Conservation (phyloP, 2,329 filamentous ascomycete species). For the Cyanodermella asteris region DNA sequence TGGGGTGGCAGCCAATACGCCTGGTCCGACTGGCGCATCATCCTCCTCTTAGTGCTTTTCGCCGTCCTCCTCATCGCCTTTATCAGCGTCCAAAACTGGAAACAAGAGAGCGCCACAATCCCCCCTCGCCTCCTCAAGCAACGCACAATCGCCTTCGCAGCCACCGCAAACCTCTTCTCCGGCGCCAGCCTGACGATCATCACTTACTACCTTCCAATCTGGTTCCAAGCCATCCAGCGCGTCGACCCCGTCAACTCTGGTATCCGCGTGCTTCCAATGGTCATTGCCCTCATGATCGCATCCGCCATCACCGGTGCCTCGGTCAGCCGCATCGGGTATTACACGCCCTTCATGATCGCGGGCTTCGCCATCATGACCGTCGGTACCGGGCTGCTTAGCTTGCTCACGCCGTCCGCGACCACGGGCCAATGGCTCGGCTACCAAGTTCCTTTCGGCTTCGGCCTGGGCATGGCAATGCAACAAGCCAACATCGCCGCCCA, state of each 20-base stretch:
- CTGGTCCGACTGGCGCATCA: slow-evolving; percentile 6
- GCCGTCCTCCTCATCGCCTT: slow-evolving; percentile 4
- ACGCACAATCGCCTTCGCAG: slow-evolving; percentile 13
- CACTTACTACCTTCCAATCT: slow-evolving; percentile 4
- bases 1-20: slow-evolving; percentile 5
- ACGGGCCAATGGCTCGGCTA: slow-evolving; percentile 9
- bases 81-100: slow-evolving; percentile 5
- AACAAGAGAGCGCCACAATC: slow-evolving; percentile 11
- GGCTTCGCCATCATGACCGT: slow-evolving; percentile 9
- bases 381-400: slow-evolving; percentile 12
- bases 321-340: slow-evolving; percentile 17
- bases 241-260: slow-evolving; percentile 22
- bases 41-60: slow-evolving; percentile 6
- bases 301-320: slow-evolving; percentile 13
- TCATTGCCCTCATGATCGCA: slow-evolving; percentile 16
- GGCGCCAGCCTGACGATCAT: slow-evolving; percentile 1
- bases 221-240: slow-evolving; percentile 14
- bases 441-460: slow-evolving; percentile 11
- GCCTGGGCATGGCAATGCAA: slow-evolving; percentile 10
- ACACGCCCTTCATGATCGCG: slow-evolving; percentile 9
- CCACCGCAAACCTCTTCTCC: slow-evolving; percentile 3
- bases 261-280: slow-evolving; percentile 20
- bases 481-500: slow-evolving; percentile 9
- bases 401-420: slow-evolving; percentile 8
- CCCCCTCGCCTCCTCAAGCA: slow-evolving; percentile 17